A percentile compares a stretch with the other conserved stretches of the same genome.
phyloP scores from a whole-genome alignment of 169 alveolate genomes.

The Plasmodium vinckei region DNA sequence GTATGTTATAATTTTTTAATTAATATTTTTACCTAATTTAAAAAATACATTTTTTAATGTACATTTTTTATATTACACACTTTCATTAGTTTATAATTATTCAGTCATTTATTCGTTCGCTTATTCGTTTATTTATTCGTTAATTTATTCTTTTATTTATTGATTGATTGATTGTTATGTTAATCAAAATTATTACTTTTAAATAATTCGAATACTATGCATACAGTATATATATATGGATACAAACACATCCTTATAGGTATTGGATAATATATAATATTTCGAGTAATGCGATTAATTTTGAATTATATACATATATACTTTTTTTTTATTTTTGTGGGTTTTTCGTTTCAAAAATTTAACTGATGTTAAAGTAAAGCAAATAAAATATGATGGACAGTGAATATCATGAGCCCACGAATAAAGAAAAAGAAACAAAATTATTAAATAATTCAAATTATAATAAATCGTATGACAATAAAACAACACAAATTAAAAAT shows the following conservation, averaged over 20 bases:
- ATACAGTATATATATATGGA: too few relatives aligned
- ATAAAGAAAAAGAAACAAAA: slow-evolving; percentile 27
- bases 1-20: too few relatives aligned
- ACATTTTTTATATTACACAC: not conserved
- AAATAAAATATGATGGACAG: slow-evolving; percentile 53
- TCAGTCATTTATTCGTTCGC: not conserved
- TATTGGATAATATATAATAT: too few relatives aligned
- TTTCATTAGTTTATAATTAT: not conserved
- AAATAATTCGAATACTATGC: too few relatives aligned
- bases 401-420: slow-evolving; percentile 47
- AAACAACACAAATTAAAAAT: not conserved
- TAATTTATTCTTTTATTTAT: not conserved
- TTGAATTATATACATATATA: too few relatives aligned
- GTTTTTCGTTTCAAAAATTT: slow-evolving; percentile 13
- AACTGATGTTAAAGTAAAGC: slow-evolving; percentile 43
- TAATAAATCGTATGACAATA: slow-evolving; percentile 12
- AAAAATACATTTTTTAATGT: not conserved
- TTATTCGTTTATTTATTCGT: not conserved
- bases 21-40: too few relatives aligned
- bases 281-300: too few relatives aligned
- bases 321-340: slow-evolving; percentile 4
- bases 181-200: too few relatives aligned
- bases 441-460: not conserved
- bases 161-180: not conserved
- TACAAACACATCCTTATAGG: too few relatives aligned